Evolutionary conservation across 2,329 filamentous ascomycete species (phyloP).

Genomic region (Tricladium varicosporioides): DNA sequence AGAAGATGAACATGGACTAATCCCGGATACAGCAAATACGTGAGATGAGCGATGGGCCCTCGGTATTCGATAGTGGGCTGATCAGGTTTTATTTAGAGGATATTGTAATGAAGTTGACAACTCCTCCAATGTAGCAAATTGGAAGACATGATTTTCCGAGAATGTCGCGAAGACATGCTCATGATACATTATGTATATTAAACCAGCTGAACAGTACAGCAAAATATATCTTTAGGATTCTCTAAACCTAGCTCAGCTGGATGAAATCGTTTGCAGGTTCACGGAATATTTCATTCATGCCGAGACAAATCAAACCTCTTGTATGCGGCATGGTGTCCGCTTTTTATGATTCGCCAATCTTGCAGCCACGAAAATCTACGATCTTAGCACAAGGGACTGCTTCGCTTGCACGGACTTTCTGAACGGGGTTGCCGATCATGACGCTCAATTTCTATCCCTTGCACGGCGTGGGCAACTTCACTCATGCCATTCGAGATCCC

Average conservation of each 20-base stretch:
- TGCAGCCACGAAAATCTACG: conserved; percentile 15
- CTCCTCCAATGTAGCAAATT: too few relatives aligned
- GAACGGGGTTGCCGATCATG: conserved; percentile 23
- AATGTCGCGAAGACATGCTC: not conserved
- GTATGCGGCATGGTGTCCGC: too few relatives aligned
- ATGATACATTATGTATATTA: conserved; percentile 1
- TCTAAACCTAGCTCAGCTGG: not conserved
- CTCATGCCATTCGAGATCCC: conserved; percentile 2
- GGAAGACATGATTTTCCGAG: not conserved
- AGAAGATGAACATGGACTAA: conserved; percentile 19
- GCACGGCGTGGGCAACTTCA: conserved; percentile 8
- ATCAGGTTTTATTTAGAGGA: not conserved
- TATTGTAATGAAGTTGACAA: not conserved
- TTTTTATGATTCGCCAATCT: too few relatives aligned
- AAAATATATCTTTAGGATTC: not conserved
- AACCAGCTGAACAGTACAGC: conserved; percentile 13
- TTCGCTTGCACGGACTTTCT: not conserved
- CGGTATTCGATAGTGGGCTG: conserved; percentile 6
- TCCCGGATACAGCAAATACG: conserved; percentile 32
- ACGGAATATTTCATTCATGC: not conserved
- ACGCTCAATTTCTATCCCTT: conserved; percentile 9
- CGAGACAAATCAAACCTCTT: not conserved
- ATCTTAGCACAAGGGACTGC: not conserved
- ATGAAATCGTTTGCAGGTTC: not conserved
- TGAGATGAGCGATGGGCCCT: conserved; percentile 27